Conservation (phyloP, 1,284 basidiomycete species). For the Tylopilus sp. region DNA sequence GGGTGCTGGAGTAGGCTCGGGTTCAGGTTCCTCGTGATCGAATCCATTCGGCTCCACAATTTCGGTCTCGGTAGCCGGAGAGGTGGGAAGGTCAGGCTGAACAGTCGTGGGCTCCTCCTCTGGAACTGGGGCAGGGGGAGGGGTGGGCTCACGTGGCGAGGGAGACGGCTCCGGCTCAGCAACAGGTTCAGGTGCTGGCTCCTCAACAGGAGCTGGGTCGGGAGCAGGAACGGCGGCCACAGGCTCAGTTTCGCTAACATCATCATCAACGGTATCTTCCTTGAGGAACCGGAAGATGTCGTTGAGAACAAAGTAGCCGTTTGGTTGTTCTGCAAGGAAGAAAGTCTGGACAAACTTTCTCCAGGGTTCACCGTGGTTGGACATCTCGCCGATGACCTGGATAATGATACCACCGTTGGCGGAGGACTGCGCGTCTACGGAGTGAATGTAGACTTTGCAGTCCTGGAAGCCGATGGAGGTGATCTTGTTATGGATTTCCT, state of each 20-base stretch:
- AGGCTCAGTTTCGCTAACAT: constrained; percentile 48
- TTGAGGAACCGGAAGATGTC: constrained; percentile 99
- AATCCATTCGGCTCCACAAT: constrained; percentile 32
- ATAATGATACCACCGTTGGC: constrained; percentile 96
- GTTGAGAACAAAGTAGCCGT: constrained; percentile 99
- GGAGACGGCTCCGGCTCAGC: constrained; percentile 19
- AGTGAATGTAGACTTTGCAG: constrained; percentile 98
- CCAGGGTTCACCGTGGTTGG: constrained; percentile 89
- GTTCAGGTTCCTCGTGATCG: constrained; percentile 29
- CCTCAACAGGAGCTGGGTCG: constrained; percentile 38
- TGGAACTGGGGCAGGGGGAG: constrained; percentile 41
- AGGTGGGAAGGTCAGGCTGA: constrained; percentile 33
- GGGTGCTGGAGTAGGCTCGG: constrained; percentile 37
- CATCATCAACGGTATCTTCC: constrained; percentile 88
- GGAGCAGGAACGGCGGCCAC: constrained; percentile 33
- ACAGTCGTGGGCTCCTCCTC: constrained; percentile 35
- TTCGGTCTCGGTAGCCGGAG: constrained; percentile 24
- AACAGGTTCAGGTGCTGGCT: constrained; percentile 17
- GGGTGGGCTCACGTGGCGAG: constrained; percentile 25
- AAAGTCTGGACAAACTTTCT: constrained; percentile 99
- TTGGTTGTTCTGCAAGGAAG: constrained; percentile 98
- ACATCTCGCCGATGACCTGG: constrained; percentile 99
- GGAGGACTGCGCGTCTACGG: constrained; percentile 91
- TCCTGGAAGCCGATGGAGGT: constrained; percentile 90
- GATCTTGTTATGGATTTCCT: constrained; percentile 99